These are phyloP conservation scores for Amaranthus tricolor DNA, from an alignment of 179 eudicot species.

Conservation along the genomic window DNA sequence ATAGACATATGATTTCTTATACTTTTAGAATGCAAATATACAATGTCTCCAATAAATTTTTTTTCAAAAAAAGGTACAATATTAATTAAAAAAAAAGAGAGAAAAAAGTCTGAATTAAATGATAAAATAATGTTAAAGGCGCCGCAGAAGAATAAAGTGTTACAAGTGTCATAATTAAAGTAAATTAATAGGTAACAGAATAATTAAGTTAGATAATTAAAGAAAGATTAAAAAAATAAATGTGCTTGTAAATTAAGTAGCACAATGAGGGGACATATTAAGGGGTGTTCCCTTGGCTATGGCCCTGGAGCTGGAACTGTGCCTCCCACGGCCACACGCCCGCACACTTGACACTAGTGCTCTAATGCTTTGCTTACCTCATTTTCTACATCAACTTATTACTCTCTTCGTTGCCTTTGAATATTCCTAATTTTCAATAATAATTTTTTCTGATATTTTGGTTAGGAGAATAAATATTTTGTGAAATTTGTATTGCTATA, in stretches of 20 bases:
- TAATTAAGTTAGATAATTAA: conserved; percentile 25
- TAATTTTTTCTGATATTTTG: no score
- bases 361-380: conserved; percentile 16
- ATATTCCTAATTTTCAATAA: no score
- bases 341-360: neutral
- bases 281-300: conserved; percentile 21
- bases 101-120: neutral
- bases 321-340: conserved; percentile 17
- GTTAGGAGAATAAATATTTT: no score
- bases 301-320: conserved; percentile 13
- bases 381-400: conserved; percentile 1
- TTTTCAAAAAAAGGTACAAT: neutral
- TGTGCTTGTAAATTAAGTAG: conserved; percentile 13
- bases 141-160: conserved; percentile 30
- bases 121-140: conserved; percentile 14
- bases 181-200: conserved; percentile 20
- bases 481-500: no score
- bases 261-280: conserved; percentile 18
- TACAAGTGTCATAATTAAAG: conserved; percentile 28
- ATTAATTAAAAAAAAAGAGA: neutral
- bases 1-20: neutral
- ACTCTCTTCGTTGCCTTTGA: no score
- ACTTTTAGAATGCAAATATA: conserved; percentile 3
- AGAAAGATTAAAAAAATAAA: neutral
- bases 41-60: neutral